Evolutionary conservation across 1,284 basidiomycete genomes (phyloP).

Genomic region (Cryptococcus floricola): DNA sequence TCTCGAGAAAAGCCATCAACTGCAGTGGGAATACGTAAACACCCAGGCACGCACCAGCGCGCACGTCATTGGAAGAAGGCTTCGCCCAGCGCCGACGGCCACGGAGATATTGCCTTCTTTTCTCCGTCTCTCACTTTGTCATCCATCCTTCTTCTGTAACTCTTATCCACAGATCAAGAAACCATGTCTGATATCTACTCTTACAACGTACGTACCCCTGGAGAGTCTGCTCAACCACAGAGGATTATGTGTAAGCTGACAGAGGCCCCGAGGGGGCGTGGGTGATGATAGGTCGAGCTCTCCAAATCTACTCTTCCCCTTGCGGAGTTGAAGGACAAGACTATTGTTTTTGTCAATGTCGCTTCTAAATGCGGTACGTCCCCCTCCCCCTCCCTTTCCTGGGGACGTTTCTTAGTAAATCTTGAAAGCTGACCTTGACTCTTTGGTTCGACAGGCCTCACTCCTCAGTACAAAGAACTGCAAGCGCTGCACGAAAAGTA

Average conservation of each 20-base stretch:
- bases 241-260: not conserved
- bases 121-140: too few species aligned
- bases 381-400: not conserved
- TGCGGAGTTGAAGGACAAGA: conserved; percentile 42
- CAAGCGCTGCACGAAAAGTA: conserved; percentile 80
- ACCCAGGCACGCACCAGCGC: too few species aligned
- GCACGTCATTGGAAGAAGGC: too few species aligned
- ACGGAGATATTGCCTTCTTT: too few species aligned
- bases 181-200: conserved; percentile 47
- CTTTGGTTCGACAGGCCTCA: conserved; percentile 58
- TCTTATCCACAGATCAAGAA: not conserved
- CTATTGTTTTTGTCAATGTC: conserved; percentile 48
- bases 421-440: not conserved
- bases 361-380: conserved; percentile 45
- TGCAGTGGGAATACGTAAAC: too few species aligned
- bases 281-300: conserved; percentile 34
- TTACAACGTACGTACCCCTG: conserved; percentile 26
- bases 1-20: too few species aligned
- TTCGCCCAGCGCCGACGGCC: too few species aligned
- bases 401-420: too few species aligned
- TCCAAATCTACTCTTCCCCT: conserved; percentile 37
- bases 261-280: not conserved
- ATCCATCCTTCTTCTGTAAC: too few species aligned
- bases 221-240: not conserved
- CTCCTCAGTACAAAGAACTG: conserved; percentile 82